phyloP scores from a whole-genome alignment of 2,329 filamentous ascomycete genomes.

The Fusarium pininemorale region DNA sequence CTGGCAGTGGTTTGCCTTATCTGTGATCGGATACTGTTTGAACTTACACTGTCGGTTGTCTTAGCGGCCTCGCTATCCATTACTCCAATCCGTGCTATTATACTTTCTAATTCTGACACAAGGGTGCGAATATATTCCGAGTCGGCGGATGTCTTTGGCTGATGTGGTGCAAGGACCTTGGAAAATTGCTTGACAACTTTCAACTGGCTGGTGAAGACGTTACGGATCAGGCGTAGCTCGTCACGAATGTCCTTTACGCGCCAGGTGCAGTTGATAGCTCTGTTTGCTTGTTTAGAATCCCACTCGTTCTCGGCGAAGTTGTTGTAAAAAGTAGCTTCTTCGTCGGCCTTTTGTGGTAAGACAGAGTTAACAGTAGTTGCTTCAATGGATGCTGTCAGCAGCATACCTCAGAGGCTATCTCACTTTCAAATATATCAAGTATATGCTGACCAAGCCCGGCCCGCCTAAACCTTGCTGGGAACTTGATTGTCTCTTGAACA shows the following conservation, averaged over 20 bases:
- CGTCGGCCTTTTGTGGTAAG: neutral
- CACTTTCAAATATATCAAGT: neutral
- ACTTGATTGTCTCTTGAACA: accelerated
- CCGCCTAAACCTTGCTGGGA: accelerated
- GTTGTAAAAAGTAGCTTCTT: neutral
- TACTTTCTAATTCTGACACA: accelerated
- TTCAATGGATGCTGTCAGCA: accelerated
- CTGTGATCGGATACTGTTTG: no score
- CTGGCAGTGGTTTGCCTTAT: no score
- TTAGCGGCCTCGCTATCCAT: no score
- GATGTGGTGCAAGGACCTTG: accelerated
- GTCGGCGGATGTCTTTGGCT: accelerated
- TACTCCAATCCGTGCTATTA: neutral
- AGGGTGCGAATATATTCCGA: accelerated
- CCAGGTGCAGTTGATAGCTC: neutral
- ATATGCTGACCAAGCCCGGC: neutral
- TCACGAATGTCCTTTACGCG: neutral
- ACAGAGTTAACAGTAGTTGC: no score
- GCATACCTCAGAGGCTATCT: accelerated
- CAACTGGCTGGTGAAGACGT: accelerated
- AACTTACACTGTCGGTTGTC: no score
- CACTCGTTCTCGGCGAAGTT: accelerated
- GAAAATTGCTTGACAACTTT: accelerated
- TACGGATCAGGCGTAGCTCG: accelerated
- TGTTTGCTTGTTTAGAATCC: neutral